Percentiles rank a stretch among this genome's conserved stretches.
Evolutionary conservation across 805 yeast species (phyloP).

Genomic region (Priceomyces carsonii): DNA sequence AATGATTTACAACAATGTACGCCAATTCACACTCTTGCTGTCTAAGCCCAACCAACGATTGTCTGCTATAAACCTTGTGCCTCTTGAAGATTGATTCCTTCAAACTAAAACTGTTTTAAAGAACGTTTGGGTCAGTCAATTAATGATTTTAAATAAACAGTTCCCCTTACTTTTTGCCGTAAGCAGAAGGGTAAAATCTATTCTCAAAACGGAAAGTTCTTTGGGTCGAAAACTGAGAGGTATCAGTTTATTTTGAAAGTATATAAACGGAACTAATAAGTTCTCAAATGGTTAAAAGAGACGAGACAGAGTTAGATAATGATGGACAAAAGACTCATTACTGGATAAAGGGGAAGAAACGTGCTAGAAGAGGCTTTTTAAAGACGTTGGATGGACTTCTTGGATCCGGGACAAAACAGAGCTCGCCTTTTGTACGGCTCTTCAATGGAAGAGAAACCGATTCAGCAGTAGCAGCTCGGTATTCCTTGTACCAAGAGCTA

Average conservation of each 20-base stretch:
- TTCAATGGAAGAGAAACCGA: slow-evolving; percentile 24
- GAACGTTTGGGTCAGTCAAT: no score
- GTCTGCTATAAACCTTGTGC: no score
- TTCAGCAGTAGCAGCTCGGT: slow-evolving; percentile 22
- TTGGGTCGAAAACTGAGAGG: slow-evolving; percentile 1
- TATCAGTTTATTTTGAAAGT: background rate
- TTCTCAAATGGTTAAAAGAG: slow-evolving; percentile 10
- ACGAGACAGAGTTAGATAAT: slow-evolving; percentile 11
- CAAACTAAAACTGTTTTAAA: no score
- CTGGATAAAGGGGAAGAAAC: slow-evolving; percentile 17
- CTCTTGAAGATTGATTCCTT: no score
- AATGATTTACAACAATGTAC: no score
- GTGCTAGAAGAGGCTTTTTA: slow-evolving; percentile 3
- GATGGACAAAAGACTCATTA: slow-evolving; percentile 37
- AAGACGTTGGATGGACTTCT: slow-evolving; percentile 2
- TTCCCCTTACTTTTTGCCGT: background rate
- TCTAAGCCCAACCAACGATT: no score
- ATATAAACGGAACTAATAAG: slow-evolving; percentile 1
- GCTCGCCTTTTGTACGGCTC: slow-evolving; percentile 24
- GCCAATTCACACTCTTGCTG: no score
- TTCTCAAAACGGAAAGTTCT: background rate
- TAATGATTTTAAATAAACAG: background rate
- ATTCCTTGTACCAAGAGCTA: slow-evolving; percentile 19
- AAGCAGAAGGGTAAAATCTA: background rate
- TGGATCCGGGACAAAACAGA: slow-evolving; percentile 3